These are phyloP conservation scores for Emydomyces testavorans DNA, from an alignment of 2,329 filamentous ascomycete species.

Conservation along the genomic window DNA sequence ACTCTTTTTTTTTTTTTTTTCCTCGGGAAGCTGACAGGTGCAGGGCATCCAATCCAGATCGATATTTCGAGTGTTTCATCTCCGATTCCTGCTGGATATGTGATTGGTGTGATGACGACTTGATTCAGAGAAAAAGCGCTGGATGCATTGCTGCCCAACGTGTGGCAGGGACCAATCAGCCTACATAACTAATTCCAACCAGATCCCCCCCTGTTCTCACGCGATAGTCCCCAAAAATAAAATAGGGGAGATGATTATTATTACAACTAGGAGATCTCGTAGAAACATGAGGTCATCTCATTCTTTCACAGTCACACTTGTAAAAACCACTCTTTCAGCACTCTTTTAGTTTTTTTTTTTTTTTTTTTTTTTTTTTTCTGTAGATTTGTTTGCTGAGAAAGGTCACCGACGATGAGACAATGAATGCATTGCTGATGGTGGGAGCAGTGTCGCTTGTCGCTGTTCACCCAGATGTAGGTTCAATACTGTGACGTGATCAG, in stretches of 20 bases:
- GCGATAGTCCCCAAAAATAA: too few species aligned
- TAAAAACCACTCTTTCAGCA: too few species aligned
- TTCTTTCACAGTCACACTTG: too few species aligned
- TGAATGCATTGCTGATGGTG: neutral
- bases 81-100: neutral
- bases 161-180: neutral
- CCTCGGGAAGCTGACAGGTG: constrained; percentile 8
- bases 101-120: neutral
- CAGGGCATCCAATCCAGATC: neutral
- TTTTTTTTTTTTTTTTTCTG: too few species aligned
- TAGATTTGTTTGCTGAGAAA: too few species aligned
- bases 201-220: too few species aligned
- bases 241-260: too few species aligned
- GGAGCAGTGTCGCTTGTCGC: neutral
- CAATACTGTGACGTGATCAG: neutral
- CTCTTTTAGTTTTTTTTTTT: too few species aligned
- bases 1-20: too few species aligned
- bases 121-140: neutral
- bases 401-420: neutral
- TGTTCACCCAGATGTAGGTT: neutral
- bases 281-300: neutral
- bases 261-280: neutral
- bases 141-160: constrained; percentile 17
- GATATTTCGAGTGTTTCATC: constrained; percentile 1
- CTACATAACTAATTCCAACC: too few species aligned